Evolutionary conservation across 2,329 filamentous ascomycete genomes (phyloP).

Genomic region (Hypoxylon sp.): DNA sequence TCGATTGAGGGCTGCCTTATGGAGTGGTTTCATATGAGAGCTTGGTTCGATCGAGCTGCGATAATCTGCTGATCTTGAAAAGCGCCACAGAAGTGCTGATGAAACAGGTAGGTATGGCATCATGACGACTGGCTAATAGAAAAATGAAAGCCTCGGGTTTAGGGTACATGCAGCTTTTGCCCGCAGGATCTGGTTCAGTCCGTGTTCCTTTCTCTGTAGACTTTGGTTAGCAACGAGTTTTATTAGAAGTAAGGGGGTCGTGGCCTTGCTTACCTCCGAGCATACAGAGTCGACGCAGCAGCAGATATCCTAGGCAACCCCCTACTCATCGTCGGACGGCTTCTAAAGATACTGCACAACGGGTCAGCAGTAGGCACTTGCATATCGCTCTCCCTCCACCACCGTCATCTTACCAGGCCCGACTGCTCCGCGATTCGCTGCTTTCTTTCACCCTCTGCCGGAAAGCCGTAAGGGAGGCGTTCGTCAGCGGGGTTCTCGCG

Average conservation of each 20-base stretch:
- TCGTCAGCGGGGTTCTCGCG: not conserved
- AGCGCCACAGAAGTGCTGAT: not conserved
- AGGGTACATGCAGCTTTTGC: too few relatives aligned
- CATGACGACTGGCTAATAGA: not conserved
- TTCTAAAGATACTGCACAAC: not conserved
- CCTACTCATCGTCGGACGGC: not conserved
- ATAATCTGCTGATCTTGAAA: not conserved
- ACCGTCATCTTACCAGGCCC: not conserved
- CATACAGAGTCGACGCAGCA: not conserved
- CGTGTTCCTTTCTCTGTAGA: not conserved
- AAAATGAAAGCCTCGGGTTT: too few relatives aligned
- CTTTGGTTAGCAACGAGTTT: not conserved
- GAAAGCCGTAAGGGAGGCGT: slow-evolving; percentile 28
- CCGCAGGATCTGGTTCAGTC: not conserved
- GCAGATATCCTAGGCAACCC: too few relatives aligned
- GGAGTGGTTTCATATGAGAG: not conserved
- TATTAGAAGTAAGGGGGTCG: too few relatives aligned
- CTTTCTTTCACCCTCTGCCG: not conserved
- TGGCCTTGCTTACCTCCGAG: not conserved
- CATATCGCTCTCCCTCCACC: not conserved
- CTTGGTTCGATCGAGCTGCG: not conserved
- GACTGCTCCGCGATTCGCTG: slow-evolving; percentile 3
- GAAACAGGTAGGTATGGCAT: not conserved
- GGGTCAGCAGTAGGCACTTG: not conserved
- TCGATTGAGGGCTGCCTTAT: too few relatives aligned